Evolutionary conservation across 1,284 basidiomycete genomes (phyloP), one percentile per base, ranked within the genome.

Genomic region (Naganishia cerealis): DNA sequence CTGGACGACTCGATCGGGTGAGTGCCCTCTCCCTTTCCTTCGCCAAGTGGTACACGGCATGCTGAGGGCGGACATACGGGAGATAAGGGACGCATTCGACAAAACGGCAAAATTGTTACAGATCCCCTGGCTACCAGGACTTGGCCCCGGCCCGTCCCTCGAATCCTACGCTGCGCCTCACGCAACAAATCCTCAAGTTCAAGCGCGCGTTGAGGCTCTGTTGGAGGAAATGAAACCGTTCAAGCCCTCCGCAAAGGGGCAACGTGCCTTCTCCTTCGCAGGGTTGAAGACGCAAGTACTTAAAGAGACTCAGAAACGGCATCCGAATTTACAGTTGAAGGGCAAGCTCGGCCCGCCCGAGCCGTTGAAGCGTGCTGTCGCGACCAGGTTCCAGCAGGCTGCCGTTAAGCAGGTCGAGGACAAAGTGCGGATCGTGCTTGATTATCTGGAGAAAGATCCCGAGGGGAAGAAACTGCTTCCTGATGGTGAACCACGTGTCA

Each of bases 91-190:
- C 66, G 83, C 87, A 0, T 90, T 89, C 72, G 92, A 95, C 82
- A 91, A 91, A 75, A 87, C 89, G 9, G 87, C 91, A 0, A 84
- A 87, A 42, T 80, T 88, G 66, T 83, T 95, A 10, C 76, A 81
- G 0, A 83, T 95, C 26, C 84, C 86, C 3, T 88, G 87, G 85
- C 75, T 71, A 81, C 82, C n/a, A 70, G 80, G 61, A 4, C 78
- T 81, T 29, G 89, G 87, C 0, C 87, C 86, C 0, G 93, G 92
- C 1, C 87, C 90, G 7, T 87, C 89, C 3, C 82, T 95, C 10
- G 92, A 94, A 73, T 79, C 82, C 15, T 91, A 90, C 73, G 76
- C 70, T 67, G 68, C 76, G 0, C 69, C 71, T 0, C 68, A 75
- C 8, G 68, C 74, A 38, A 69, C 56, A 36, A 18, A 46, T 76